Evolutionary conservation across 768 basidiomycete species (phyloP).

Genomic region (Ramaria sp.): DNA sequence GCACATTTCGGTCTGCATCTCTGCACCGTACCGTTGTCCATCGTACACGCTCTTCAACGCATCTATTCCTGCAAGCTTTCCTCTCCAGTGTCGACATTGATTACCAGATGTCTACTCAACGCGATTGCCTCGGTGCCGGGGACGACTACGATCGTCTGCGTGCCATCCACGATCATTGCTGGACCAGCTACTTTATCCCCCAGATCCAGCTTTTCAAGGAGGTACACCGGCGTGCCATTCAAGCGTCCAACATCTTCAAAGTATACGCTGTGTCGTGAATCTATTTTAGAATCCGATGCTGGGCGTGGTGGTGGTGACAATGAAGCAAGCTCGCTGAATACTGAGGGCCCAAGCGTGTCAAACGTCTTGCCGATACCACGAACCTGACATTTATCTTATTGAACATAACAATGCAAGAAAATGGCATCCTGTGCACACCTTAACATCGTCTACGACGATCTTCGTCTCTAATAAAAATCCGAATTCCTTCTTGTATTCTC

Average conservation of each 20-base stretch:
- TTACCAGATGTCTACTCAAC: conserved; percentile 57
- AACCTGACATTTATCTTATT: conserved; percentile 34
- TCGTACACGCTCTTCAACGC: background rate
- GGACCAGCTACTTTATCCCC: conserved; percentile 76
- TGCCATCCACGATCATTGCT: conserved; percentile 90
- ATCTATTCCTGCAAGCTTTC: background rate
- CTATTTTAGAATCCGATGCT: conserved; percentile 29
- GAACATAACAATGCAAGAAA: background rate
- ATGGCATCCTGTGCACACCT: conserved; percentile 30
- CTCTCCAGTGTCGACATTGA: conserved; percentile 28
- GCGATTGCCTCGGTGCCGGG: conserved; percentile 59
- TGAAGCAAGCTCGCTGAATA: conserved; percentile 59
- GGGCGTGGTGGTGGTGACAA: conserved; percentile 31
- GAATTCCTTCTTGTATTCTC: conserved; percentile 77
- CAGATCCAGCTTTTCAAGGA: conserved; percentile 50
- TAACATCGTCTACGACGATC: conserved; percentile 87
- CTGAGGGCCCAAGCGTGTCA: conserved; percentile 67
- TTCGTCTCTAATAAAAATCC: conserved; percentile 86
- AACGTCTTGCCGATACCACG: conserved; percentile 89
- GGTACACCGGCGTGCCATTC: conserved; percentile 68
- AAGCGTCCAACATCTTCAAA: conserved; percentile 74
- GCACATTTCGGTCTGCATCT: too few relatives aligned
- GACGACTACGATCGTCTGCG: conserved; percentile 88
- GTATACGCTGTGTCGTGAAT: conserved; percentile 58
- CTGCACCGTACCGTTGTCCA: too few relatives aligned